Evolutionary conservation across 83 land plant genomes (phyloP).

Genomic region (Thuja plicata): DNA sequence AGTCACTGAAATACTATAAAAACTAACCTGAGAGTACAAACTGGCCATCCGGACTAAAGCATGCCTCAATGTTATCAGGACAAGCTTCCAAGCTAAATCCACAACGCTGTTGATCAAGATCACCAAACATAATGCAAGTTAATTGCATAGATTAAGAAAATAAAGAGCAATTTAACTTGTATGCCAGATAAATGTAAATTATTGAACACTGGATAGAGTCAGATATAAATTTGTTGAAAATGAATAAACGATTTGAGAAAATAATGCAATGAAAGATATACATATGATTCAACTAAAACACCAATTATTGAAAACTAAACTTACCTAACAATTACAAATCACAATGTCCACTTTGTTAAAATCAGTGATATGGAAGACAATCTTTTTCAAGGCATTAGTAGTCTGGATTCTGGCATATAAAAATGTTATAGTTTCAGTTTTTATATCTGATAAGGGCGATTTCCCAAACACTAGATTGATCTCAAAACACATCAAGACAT

Average conservation of each 20-base stretch:
- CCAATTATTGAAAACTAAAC: background rate
- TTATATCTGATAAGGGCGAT: background rate
- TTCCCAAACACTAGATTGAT: background rate
- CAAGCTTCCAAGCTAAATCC: constrained; percentile 82
- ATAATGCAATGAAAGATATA: background rate
- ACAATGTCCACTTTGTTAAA: background rate
- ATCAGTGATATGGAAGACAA: background rate
- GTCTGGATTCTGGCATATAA: background rate
- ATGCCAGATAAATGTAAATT: background rate
- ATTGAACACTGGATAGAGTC: background rate
- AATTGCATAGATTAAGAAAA: background rate
- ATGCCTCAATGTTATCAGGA: constrained; percentile 79
- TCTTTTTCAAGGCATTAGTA: background rate
- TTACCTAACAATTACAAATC: background rate
- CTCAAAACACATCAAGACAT: background rate
- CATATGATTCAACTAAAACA: background rate
- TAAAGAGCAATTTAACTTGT: background rate
- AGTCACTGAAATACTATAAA: background rate
- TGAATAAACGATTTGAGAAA: background rate
- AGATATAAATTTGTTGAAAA: background rate
- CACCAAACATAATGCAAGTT: background rate
- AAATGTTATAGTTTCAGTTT: background rate
- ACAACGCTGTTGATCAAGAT: constrained; percentile 55
- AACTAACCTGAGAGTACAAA: constrained; percentile 82
- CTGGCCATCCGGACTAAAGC: constrained; percentile 96